A percentile compares a stretch with the other conserved stretches of the same genome.
Evolutionary conservation across 495 filamentous ascomycete species (phyloP).

Genomic region (Letharia columbiana): DNA sequence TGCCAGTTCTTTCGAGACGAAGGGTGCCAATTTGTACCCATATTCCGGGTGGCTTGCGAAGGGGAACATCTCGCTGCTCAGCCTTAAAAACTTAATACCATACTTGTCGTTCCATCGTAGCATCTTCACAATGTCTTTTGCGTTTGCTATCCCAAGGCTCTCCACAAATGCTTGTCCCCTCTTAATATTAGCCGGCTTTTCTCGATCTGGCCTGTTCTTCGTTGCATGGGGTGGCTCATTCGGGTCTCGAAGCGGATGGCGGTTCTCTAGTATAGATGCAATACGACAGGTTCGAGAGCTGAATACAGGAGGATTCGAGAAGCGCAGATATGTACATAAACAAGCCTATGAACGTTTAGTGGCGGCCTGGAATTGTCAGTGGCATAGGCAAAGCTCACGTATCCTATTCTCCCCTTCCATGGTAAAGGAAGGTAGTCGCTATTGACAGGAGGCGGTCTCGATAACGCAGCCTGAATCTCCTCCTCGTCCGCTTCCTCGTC

Average conservation of each 20-base stretch:
- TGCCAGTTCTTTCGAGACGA: conserved; percentile 69
- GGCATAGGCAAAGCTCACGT: conserved; percentile 48
- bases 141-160: conserved; percentile 70
- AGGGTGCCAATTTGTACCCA: conserved; percentile 79
- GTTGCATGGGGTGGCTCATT: conserved; percentile 66
- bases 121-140: conserved; percentile 74
- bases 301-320: conserved; percentile 78
- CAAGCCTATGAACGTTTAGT: conserved; percentile 53
- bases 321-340: conserved; percentile 85
- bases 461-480: conserved; percentile 33
- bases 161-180: conserved; percentile 67
- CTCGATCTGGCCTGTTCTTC: conserved; percentile 74
- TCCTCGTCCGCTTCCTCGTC: conserved; percentile 43
- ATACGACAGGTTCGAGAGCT: conserved; percentile 89
- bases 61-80: conserved; percentile 94
- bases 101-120: conserved; percentile 90
- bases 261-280: conserved; percentile 79
- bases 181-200: conserved; percentile 51
- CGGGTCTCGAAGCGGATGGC: conserved; percentile 68
- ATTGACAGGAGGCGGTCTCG: conserved; percentile 70
- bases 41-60: conserved; percentile 84
- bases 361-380: conserved; percentile 1
- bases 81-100: conserved; percentile 82
- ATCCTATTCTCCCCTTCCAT: conserved; percentile 88
- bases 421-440: conserved; percentile 80